phyloP scores from a whole-genome alignment of 129 eudicot species.

The Kitagawia praeruptora region DNA sequence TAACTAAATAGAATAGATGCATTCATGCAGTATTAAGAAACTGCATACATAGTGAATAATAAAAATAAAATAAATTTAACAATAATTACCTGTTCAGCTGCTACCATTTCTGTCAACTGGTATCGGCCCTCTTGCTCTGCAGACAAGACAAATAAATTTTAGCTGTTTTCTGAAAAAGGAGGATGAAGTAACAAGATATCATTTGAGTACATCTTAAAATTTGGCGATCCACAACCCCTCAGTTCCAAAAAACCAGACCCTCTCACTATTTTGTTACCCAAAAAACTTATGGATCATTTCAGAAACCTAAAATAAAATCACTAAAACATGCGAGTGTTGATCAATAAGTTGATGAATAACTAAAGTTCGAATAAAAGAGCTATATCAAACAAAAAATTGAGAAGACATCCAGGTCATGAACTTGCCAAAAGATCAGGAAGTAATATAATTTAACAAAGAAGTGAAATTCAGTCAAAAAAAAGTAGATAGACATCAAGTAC shows the following conservation, averaged over 20 bases:
- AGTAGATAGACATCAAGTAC: not conserved
- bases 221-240: not conserved
- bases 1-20: not conserved
- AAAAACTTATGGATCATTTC: not conserved
- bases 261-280: too few species aligned
- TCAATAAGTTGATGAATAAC: not conserved
- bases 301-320: too few species aligned
- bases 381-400: not conserved
- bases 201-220: not conserved
- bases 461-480: not conserved
- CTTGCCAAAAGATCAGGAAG: not conserved
- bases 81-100: conserved; percentile 55
- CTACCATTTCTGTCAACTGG: conserved; percentile 40
- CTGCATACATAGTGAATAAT: too few species aligned
- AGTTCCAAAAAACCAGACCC: too few species aligned
- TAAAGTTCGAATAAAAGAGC: not conserved
- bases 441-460: too few species aligned
- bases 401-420: not conserved
- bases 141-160: conserved; percentile 5
- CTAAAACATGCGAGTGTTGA: not conserved
- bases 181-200: not conserved
- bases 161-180: not conserved
- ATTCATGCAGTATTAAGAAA: not conserved
- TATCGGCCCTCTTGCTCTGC: conserved; percentile 48
- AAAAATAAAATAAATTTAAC: not conserved